Conservation (phyloP, 257 asterid species). For the Linderniella brevidens region DNA sequence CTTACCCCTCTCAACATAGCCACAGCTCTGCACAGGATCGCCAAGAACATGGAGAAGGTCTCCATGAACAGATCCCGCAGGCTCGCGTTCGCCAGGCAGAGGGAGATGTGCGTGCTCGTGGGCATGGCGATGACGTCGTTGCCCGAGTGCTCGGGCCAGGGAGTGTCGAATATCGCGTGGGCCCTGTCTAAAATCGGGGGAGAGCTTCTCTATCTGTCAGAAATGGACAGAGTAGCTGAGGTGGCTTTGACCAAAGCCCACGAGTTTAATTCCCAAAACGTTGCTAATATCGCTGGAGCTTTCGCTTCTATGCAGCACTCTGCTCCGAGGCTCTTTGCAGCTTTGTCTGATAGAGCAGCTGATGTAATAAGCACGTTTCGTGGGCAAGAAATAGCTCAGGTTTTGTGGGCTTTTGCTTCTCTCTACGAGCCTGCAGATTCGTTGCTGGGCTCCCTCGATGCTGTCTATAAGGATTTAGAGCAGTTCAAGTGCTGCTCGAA, state of each 20-base stretch:
- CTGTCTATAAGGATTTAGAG: slow-evolving; percentile 18
- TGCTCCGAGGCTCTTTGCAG: slow-evolving; percentile 58
- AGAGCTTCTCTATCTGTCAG: slow-evolving; percentile 82
- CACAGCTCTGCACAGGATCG: slow-evolving; percentile 83
- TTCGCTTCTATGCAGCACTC: slow-evolving; percentile 96
- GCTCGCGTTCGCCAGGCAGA: slow-evolving; percentile 69
- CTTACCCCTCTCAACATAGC: slow-evolving; percentile 82
- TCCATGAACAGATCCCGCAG: slow-evolving; percentile 47
- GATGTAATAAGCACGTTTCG: slow-evolving; percentile 44
- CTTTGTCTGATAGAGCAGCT: slow-evolving; percentile 48
- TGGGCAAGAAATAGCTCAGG: slow-evolving; percentile 82
- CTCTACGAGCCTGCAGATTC: slow-evolving; percentile 54
- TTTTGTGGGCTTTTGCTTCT: slow-evolving; percentile 93
- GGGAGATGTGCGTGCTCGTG: slow-evolving; percentile 88
- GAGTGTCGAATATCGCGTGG: slow-evolving; percentile 84
- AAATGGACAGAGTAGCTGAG: slow-evolving; percentile 94
- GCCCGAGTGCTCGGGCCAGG: slow-evolving; percentile 89
- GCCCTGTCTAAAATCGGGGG: slow-evolving; percentile 91
- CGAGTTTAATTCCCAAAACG: slow-evolving; percentile 79
- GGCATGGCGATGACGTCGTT: slow-evolving; percentile 80
- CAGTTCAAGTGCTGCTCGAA: slow-evolving; percentile 26
- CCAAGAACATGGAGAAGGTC: slow-evolving; percentile 94
- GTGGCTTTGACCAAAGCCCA: slow-evolving; percentile 52
- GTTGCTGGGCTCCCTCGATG: slow-evolving; percentile 59
- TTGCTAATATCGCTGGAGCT: slow-evolving; percentile 88